Evolutionary conservation across 139 green algal species (phyloP).

Genomic region (Diplosphaera chodatii): DNA sequence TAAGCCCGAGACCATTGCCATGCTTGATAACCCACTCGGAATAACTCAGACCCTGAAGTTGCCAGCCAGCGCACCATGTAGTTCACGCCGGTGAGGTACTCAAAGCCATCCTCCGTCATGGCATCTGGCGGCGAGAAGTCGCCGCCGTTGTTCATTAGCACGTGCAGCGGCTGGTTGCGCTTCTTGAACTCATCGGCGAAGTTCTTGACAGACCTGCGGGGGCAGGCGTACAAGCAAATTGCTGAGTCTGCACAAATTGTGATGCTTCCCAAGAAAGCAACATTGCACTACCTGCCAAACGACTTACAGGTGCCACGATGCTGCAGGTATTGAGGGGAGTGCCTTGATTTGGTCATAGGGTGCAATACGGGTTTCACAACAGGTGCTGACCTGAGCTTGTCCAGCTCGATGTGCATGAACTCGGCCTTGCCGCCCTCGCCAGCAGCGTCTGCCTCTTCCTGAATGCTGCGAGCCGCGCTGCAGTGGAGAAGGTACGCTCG

Average conservation of each 20-base stretch:
- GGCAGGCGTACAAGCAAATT: too few species aligned
- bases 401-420: background rate
- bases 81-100: conserved; percentile 1
- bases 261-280: too few species aligned
- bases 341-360: too few species aligned
- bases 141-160: conserved; percentile 36
- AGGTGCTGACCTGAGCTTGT: background rate
- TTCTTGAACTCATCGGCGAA: conserved; percentile 22
- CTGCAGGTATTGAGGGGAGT: too few species aligned
- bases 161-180: conserved; percentile 24
- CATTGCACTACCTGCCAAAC: too few species aligned
- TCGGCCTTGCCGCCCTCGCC: background rate
- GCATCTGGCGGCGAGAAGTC: conserved; percentile 19
- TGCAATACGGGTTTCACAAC: too few species aligned
- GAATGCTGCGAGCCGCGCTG: background rate
- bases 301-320: too few species aligned
- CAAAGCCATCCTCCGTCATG: conserved; percentile 22
- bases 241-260: too few species aligned
- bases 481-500: too few species aligned
- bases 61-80: background rate
- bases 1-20: too few species aligned
- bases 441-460: background rate
- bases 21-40: too few species aligned
- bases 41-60: too few species aligned
- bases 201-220: conserved; percentile 25